A percentile compares a stretch with the other conserved stretches of the same genome.
Conservation (phyloP, 768 basidiomycete genomes). For the Mrakia hoshinonis region DNA sequence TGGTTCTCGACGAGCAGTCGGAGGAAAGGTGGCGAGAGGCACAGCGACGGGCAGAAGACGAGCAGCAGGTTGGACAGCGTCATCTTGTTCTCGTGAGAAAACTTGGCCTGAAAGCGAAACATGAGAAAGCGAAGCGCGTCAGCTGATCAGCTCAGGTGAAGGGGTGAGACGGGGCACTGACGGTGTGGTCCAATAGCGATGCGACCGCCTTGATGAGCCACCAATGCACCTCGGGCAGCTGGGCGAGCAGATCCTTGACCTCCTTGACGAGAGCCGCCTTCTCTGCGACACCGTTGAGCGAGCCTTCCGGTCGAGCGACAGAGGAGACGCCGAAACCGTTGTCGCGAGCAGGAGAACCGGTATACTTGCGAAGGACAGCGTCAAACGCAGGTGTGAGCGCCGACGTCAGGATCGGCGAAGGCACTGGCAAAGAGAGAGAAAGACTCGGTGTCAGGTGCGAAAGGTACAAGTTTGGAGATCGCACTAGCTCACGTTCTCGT, state of each 20-base stretch:
- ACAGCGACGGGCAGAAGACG: slow-evolving; percentile 78
- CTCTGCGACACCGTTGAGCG: slow-evolving; percentile 24
- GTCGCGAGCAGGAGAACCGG: slow-evolving; percentile 39
- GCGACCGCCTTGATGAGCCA: slow-evolving; percentile 75
- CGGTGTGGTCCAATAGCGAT: slow-evolving; percentile 41
- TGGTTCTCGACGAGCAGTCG: slow-evolving; percentile 29
- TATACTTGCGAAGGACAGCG: slow-evolving; percentile 57
- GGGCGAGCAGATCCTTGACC: slow-evolving; percentile 55
- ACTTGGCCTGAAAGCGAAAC: slow-evolving; percentile 51
- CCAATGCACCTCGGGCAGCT: slow-evolving; percentile 68
- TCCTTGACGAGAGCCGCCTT: slow-evolving; percentile 45
- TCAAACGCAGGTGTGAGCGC: slow-evolving; percentile 68
- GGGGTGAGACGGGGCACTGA: not conserved
- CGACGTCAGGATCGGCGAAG: slow-evolving; percentile 72
- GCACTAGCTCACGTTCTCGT: slow-evolving; percentile 65
- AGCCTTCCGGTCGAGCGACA: slow-evolving; percentile 9
- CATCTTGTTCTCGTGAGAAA: slow-evolving; percentile 75
- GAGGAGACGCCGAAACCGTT: slow-evolving; percentile 28
- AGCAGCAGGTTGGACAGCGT: slow-evolving; percentile 78
- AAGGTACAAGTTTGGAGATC: slow-evolving; percentile 21
- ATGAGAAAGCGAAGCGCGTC: not conserved
- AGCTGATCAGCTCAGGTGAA: not conserved
- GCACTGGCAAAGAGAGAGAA: slow-evolving; percentile 53
- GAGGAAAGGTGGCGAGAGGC: slow-evolving; percentile 44
- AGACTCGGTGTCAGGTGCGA: no score